Conservation (phyloP, 352 stramenopile species). For the Phytophthora chlamydospora region DNA sequence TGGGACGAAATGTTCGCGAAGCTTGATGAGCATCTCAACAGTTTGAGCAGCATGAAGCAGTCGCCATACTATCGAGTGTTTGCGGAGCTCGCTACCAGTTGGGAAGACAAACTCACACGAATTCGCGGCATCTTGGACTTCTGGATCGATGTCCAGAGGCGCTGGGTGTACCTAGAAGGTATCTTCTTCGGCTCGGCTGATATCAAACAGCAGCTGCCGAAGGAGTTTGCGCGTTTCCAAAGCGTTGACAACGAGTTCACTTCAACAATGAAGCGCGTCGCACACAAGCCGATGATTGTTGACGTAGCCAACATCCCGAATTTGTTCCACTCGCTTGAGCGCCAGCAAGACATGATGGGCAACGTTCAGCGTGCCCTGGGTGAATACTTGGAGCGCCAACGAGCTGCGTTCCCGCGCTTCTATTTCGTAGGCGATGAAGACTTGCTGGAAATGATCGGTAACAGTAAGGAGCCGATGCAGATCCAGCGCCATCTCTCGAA, state of each 20-base stretch:
- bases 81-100: constrained; percentile 96
- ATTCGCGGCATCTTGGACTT: constrained; percentile 98
- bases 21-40: constrained; percentile 99
- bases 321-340: constrained; percentile 92
- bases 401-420: constrained; percentile 97
- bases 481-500: constrained; percentile 98
- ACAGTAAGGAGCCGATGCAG: constrained; percentile 98
- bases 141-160: constrained; percentile 99
- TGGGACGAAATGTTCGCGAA: constrained; percentile 99
- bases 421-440: constrained; percentile 99
- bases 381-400: constrained; percentile 99
- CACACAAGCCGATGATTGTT: constrained; percentile 96
- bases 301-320: constrained; percentile 93
- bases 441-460: constrained; percentile 99
- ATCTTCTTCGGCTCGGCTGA: constrained; percentile 99
- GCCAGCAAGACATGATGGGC: constrained; percentile 97
- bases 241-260: constrained; percentile 99
- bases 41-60: constrained; percentile 98
- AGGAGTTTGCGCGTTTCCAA: constrained; percentile 98
- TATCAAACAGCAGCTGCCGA: constrained; percentile 99
- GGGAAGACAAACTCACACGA: constrained; percentile 98
- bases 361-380: constrained; percentile 99
- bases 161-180: constrained; percentile 99
- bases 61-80: constrained; percentile 99
- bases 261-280: constrained; percentile 97